Evolutionary conservation across 352 stramenopile species (phyloP).

Genomic region (Vaucheria bursata): DNA sequence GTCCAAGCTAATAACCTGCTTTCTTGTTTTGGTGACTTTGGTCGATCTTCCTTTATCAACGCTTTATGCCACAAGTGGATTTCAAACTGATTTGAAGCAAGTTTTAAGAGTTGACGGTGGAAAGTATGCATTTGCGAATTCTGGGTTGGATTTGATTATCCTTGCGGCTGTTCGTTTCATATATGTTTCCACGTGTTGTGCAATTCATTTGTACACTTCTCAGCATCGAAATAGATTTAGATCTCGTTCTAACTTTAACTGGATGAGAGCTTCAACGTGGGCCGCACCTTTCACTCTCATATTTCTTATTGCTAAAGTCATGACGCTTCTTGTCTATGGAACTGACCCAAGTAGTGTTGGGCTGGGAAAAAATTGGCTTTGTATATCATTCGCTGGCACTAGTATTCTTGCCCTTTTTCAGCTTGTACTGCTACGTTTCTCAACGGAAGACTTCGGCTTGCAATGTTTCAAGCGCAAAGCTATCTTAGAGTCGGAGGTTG

Average conservation of each 20-base stretch:
- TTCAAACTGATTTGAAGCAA: no score
- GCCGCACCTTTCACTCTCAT: constrained; percentile 1
- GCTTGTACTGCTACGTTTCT: neutral
- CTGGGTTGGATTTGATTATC: no score
- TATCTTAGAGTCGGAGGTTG: neutral
- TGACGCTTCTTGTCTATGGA: constrained; percentile 28
- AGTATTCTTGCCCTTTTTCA: neutral
- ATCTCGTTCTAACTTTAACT: neutral
- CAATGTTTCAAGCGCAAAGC: no score
- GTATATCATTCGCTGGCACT: constrained; percentile 15
- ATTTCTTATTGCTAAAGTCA: constrained; percentile 38
- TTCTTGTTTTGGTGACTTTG: no score
- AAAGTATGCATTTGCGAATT: no score
- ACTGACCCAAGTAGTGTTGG: constrained; percentile 15
- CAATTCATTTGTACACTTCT: no score
- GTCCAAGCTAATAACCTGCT: no score
- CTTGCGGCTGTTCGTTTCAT: no score
- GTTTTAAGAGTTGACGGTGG: no score
- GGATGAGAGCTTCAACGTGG: neutral
- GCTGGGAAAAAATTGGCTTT: constrained; percentile 29
- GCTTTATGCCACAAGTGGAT: no score
- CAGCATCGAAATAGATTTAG: neutral
- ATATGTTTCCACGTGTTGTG: no score
- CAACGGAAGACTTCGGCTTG: neutral
- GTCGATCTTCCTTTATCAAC: no score